phyloP scores from a whole-genome alignment of 2,329 filamentous ascomycete species.

The Leptosphaerulina australis region DNA sequence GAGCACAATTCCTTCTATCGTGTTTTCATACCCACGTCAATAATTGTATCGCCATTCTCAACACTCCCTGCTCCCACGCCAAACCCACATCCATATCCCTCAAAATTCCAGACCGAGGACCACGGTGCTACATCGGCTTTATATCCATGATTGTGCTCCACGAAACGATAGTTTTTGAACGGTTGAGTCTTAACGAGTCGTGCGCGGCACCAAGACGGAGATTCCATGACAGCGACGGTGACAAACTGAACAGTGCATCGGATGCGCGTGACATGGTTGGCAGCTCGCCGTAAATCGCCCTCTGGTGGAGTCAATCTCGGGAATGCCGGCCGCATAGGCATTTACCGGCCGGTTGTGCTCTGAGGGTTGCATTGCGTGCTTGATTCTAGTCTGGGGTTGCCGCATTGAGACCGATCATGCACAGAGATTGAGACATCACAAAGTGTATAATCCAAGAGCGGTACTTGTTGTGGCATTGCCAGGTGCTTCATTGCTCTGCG shows the following conservation, averaged over 20 bases:
- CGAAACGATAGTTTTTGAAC: conserved; percentile 6
- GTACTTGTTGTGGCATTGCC: conserved; percentile 14
- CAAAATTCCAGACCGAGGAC: not conserved
- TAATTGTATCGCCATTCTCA: too few species aligned
- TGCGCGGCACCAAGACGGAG: not conserved
- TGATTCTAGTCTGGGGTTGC: not conserved
- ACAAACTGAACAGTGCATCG: conserved; percentile 4
- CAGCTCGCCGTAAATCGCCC: not conserved
- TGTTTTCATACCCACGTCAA: too few species aligned
- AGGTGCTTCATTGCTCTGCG: conserved; percentile 26
- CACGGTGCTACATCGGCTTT: not conserved
- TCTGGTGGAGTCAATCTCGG: conserved; percentile 1
- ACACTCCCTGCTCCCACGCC: too few species aligned
- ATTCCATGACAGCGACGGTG: conserved; percentile 8
- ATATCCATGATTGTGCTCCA: not conserved
- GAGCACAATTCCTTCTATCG: too few species aligned
- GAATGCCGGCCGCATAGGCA: conserved; percentile 1
- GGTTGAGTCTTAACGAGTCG: not conserved
- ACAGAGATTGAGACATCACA: not conserved
- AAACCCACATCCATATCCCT: too few species aligned
- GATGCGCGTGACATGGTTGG: conserved; percentile 7
- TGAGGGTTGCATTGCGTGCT: conserved; percentile 7
- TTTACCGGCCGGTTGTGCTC: conserved; percentile 3
- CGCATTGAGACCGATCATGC: not conserved
- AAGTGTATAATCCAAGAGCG: not conserved